Evolutionary conservation across 2,329 filamentous ascomycete genomes (phyloP).

Genomic region (Rhynchosporium agropyri): DNA sequence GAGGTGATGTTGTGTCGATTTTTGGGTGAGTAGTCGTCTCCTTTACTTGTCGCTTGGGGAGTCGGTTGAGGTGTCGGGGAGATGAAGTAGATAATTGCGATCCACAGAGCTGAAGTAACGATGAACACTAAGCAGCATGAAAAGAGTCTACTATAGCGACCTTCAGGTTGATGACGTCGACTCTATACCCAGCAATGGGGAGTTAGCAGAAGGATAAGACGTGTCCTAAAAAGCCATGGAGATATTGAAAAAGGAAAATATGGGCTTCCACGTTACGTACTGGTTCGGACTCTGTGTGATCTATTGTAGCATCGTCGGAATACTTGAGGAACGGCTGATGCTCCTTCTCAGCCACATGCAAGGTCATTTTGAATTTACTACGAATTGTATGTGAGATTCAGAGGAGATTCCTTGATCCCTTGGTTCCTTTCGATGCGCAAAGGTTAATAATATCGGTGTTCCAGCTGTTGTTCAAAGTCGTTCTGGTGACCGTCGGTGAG

Average conservation of each 20-base stretch:
- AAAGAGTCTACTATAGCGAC: conserved; percentile 8
- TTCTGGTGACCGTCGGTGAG: conserved; percentile 1
- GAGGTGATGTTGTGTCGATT: conserved; percentile 23
- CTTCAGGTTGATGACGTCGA: background rate
- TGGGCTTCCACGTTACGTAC: no score
- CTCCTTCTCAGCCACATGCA: background rate
- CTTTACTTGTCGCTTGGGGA: background rate
- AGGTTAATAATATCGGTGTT: background rate
- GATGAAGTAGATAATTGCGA: conserved; percentile 8
- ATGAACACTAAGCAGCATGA: conserved; percentile 16
- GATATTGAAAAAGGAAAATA: no score
- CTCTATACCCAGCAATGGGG: background rate
- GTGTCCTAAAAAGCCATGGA: no score
- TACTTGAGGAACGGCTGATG: conserved; percentile 21
- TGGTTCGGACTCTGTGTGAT: conserved; percentile 2
- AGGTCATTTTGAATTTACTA: background rate
- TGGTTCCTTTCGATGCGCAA: no score
- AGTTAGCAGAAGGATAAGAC: no score
- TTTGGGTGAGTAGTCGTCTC: background rate
- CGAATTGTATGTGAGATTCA: background rate
- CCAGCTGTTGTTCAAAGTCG: background rate
- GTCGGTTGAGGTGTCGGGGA: conserved; percentile 1
- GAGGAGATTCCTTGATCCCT: background rate
- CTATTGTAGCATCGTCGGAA: conserved; percentile 4
- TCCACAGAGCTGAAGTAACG: conserved; percentile 20